Evolutionary conservation across 2,329 filamentous ascomycete genomes (phyloP).

Genomic region (Arthrinium puccinioides): DNA sequence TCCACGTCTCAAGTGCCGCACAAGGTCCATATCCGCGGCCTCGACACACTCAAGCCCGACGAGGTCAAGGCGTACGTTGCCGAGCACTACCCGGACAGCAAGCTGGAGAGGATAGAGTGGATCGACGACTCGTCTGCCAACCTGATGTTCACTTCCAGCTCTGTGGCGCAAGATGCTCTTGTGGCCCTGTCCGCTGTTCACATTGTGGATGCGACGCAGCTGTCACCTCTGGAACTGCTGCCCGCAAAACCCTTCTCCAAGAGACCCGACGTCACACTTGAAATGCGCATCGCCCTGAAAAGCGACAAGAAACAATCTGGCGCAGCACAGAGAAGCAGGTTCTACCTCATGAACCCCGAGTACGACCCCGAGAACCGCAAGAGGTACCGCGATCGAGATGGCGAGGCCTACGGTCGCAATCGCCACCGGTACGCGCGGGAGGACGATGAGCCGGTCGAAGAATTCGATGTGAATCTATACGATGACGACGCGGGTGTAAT

Average conservation of each 20-base stretch:
- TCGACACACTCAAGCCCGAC: constrained; percentile 73
- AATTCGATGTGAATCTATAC: constrained; percentile 73
- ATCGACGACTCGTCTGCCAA: constrained; percentile 91
- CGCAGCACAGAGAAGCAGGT: constrained; percentile 75
- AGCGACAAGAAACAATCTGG: constrained; percentile 74
- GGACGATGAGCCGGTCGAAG: constrained; percentile 43
- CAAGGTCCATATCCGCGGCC: constrained; percentile 78
- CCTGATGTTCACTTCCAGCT: constrained; percentile 61
- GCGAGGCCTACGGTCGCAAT: constrained; percentile 16
- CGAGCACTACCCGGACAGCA: constrained; percentile 53
- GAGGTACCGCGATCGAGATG: constrained; percentile 55
- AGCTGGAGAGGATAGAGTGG: constrained; percentile 72
- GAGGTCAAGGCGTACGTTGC: constrained; percentile 71
- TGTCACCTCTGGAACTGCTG: constrained; percentile 57
- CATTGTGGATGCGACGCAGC: constrained; percentile 44
- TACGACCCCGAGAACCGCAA: constrained; percentile 71
- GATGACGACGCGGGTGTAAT: constrained; percentile 55
- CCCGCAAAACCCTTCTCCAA: constrained; percentile 61
- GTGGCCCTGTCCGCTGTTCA: constrained; percentile 43
- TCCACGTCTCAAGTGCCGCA: constrained; percentile 33
- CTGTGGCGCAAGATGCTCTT: constrained; percentile 46
- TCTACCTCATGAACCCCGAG: constrained; percentile 88
- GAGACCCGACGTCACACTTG: constrained; percentile 62
- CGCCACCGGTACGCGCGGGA: constrained; percentile 25
- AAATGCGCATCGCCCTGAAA: constrained; percentile 65